These are phyloP conservation scores for Vaccinium vitisidaea DNA, from an alignment of 148 eudicot species.

Conservation along the genomic window DNA sequence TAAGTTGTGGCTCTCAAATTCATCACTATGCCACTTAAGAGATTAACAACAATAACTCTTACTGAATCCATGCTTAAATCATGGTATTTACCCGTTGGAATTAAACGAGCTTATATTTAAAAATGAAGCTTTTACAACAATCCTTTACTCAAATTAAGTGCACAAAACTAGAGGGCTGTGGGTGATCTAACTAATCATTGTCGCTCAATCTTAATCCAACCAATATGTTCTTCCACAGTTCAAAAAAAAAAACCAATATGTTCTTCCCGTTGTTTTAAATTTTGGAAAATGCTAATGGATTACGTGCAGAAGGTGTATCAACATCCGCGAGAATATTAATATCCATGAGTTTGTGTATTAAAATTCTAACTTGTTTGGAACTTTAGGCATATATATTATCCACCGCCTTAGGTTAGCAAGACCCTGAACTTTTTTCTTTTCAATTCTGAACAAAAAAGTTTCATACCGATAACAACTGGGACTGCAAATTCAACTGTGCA, in stretches of 20 bases:
- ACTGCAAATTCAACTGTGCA: slow-evolving; percentile 61
- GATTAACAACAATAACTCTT: neutral
- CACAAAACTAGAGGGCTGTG: neutral
- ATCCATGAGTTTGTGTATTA: neutral
- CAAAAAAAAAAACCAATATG: neutral
- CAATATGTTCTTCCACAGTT: neutral
- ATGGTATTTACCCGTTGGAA: neutral
- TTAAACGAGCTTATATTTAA: neutral
- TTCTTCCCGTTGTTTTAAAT: neutral
- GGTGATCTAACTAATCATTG: slow-evolving; percentile 1
- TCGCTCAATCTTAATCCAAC: neutral
- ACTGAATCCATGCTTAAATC: neutral
- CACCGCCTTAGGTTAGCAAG: neutral
- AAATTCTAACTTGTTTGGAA: neutral
- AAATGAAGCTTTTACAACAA: neutral
- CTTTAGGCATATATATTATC: neutral
- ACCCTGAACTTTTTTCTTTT: neutral
- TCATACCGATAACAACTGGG: slow-evolving; percentile 69
- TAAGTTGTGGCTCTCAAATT: neutral
- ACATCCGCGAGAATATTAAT: neutral
- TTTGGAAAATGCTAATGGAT: neutral
- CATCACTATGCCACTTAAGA: neutral
- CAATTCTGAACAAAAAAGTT: neutral
- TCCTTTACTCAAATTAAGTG: neutral
- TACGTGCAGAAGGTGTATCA: neutral